A percentile compares a stretch with the other conserved stretches of the same genome.
These are phyloP conservation scores for Acanthamoeba quina DNA, from an alignment of 208 protist genomes.

Conservation along the genomic window DNA sequence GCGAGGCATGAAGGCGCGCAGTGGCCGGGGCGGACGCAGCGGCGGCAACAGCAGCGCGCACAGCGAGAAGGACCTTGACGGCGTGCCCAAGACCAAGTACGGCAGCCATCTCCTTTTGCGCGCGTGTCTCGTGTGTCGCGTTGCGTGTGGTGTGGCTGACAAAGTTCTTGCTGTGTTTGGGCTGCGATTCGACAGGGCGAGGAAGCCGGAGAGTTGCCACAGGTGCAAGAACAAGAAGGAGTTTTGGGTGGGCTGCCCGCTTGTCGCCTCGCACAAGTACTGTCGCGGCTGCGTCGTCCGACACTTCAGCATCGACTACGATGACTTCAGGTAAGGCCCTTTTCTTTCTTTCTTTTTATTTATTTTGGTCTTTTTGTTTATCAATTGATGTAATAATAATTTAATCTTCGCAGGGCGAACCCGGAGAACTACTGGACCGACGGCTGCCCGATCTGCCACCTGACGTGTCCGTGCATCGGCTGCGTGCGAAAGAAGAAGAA, in stretches of 20 bases:
- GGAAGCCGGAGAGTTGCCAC: slow-evolving; percentile 5
- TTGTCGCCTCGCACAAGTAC: slow-evolving; percentile 31
- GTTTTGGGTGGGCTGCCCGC: slow-evolving; percentile 43
- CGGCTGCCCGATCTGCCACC: slow-evolving; percentile 25
- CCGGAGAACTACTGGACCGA: neutral
- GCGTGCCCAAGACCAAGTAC: slow-evolving; percentile 16
- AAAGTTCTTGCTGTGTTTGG: no score
- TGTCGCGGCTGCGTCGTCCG: slow-evolving; percentile 26
- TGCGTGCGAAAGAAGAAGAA: slow-evolving; percentile 9
- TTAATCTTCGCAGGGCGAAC: neutral
- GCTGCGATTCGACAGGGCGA: neutral
- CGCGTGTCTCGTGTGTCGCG: neutral
- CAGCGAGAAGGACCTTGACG: slow-evolving; percentile 6
- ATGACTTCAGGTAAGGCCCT: neutral
- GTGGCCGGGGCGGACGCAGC: neutral
- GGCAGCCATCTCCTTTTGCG: neutral
- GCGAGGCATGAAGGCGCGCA: neutral
- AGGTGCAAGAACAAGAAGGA: slow-evolving; percentile 54
- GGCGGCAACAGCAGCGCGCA: neutral
- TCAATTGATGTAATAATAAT: neutral
- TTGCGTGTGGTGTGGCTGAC: no score
- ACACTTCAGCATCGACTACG: slow-evolving; percentile 14
- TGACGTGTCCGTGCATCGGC: slow-evolving; percentile 22
- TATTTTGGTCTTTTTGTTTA: neutral
- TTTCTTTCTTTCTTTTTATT: neutral